These are phyloP conservation scores for Tricholoma hemisulphureum DNA, from an alignment of 768 basidiomycete genomes.

Conservation along the genomic window DNA sequence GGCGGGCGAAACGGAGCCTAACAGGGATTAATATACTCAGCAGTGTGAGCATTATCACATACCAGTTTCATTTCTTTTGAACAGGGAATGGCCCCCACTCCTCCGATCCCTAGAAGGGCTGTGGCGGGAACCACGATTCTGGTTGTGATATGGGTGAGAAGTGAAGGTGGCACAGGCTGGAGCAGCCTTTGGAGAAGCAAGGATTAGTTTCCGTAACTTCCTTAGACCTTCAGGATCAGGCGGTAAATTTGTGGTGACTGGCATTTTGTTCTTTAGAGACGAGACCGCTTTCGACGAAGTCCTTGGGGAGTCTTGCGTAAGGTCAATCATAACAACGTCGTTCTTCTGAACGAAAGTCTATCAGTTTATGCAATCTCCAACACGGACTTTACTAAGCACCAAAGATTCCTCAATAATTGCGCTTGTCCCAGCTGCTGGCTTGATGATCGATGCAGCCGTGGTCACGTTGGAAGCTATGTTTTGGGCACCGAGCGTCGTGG, in stretches of 20 bases:
- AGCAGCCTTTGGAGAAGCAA: background rate
- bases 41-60: background rate
- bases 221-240: background rate
- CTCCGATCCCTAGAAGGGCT: background rate
- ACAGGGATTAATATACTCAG: background rate
- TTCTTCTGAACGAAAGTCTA: background rate
- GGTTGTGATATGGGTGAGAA: background rate
- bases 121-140: background rate
- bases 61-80: background rate
- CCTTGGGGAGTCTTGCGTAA: constrained; percentile 34
- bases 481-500: background rate
- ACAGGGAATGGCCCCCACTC: background rate
- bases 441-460: background rate
- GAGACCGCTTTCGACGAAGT: background rate
- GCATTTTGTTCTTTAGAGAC: background rate
- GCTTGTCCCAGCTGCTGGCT: background rate
- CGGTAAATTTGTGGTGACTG: background rate
- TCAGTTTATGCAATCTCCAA: background rate
- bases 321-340: constrained; percentile 41
- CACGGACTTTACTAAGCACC: background rate
- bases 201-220: background rate
- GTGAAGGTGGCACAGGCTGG: background rate
- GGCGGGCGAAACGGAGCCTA: background rate
- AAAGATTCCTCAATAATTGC: no score
- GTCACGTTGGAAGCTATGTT: background rate